Conservation (phyloP, 2,329 filamentous ascomycete species). For the Orbilia blumenaviensis region DNA sequence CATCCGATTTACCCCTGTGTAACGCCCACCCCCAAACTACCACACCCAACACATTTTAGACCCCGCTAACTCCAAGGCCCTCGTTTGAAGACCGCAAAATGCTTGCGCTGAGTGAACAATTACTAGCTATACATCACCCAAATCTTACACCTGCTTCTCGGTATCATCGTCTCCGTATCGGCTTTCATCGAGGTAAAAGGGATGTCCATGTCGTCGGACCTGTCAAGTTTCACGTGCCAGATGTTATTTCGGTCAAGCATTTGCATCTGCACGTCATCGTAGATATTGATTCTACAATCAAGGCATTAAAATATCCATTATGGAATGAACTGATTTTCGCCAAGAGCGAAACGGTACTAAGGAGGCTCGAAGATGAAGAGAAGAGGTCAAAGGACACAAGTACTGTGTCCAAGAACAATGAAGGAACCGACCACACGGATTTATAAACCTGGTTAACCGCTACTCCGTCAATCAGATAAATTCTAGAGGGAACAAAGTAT, state of each 20-base stretch:
- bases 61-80: not conserved
- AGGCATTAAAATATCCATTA: constrained; percentile 26
- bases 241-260: constrained; percentile 46
- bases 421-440: not conserved
- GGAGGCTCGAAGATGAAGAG: constrained; percentile 34
- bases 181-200: constrained; percentile 39
- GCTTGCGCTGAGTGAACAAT: constrained; percentile 36
- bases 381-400: not conserved
- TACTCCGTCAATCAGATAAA: too few species aligned
- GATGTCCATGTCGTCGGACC: constrained; percentile 7
- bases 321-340: constrained; percentile 42
- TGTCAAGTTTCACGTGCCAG: constrained; percentile 18
- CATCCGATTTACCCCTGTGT: constrained; percentile 47
- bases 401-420: too few species aligned
- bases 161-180: constrained; percentile 14
- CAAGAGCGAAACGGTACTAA: constrained; percentile 18
- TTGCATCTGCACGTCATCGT: constrained; percentile 46
- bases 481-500: too few species aligned
- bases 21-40: constrained; percentile 14
- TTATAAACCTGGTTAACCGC: not conserved
- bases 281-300: constrained; percentile 7
- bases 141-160: constrained; percentile 20
- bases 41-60: constrained; percentile 37
- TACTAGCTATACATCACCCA: constrained; percentile 28
- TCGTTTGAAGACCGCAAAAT: constrained; percentile 32